These are phyloP conservation scores for Toxoplasma gondii DNA, from an alignment of 169 alveolate genomes.

Conservation along the genomic window DNA sequence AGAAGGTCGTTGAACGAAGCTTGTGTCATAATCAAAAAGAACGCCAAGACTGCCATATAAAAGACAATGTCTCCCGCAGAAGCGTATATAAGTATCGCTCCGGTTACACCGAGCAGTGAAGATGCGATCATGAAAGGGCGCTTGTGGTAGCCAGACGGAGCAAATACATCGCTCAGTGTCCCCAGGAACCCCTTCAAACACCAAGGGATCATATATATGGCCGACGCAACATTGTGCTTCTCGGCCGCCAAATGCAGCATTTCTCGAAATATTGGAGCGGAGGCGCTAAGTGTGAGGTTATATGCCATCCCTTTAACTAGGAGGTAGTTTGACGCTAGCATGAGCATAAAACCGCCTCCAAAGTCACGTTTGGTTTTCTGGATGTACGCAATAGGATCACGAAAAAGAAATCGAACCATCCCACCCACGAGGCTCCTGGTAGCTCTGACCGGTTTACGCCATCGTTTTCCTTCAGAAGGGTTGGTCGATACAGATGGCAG, in stretches of 20 bases:
- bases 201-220: slow-evolving; percentile 69
- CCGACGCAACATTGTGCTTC: slow-evolving; percentile 64
- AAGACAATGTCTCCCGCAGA: slow-evolving; percentile 43
- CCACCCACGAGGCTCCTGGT: background rate
- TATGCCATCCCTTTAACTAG: slow-evolving; percentile 60
- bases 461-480: background rate
- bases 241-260: slow-evolving; percentile 62
- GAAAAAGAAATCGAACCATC: background rate
- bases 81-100: slow-evolving; percentile 38
- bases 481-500: background rate
- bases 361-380: slow-evolving; percentile 14
- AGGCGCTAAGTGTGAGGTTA: slow-evolving; percentile 52
- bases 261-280: slow-evolving; percentile 65
- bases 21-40: slow-evolving; percentile 57
- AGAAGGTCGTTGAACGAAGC: slow-evolving; percentile 63
- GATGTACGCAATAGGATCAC: slow-evolving; percentile 2
- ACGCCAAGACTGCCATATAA: slow-evolving; percentile 51
- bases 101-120: slow-evolving; percentile 57
- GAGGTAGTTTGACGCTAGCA: slow-evolving; percentile 56
- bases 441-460: background rate
- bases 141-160: slow-evolving; percentile 66
- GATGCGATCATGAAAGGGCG: slow-evolving; percentile 61
- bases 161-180: slow-evolving; percentile 59
- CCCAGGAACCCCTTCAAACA: slow-evolving; percentile 66
- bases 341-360: slow-evolving; percentile 37